phyloP scores from a whole-genome alignment of 2,329 filamentous ascomycete species.

The Passalora sequoiae region DNA sequence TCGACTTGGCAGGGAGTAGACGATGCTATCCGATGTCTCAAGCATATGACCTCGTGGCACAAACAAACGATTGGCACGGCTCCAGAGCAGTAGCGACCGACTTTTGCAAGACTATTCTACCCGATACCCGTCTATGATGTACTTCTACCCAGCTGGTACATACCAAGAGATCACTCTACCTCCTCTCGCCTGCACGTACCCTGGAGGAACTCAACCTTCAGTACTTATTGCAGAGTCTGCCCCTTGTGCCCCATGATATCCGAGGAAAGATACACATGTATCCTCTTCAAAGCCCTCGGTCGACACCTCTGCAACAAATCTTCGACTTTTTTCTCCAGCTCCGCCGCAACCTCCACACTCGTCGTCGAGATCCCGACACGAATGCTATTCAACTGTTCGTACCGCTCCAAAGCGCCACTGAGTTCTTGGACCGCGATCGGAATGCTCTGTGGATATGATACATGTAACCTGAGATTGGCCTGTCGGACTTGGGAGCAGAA shows the following conservation, averaged over 20 bases:
- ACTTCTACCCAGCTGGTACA: no score
- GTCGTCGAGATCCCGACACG: background rate
- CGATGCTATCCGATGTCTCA: no score
- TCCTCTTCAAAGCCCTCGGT: background rate
- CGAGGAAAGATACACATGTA: background rate
- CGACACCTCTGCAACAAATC: background rate
- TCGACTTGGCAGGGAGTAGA: no score
- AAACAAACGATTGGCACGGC: no score
- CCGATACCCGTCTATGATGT: background rate
- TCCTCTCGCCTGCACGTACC: no score
- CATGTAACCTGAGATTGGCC: conserved; percentile 4
- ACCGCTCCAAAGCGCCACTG: background rate
- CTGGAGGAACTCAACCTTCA: background rate
- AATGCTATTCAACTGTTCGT: background rate
- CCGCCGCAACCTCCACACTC: conserved; percentile 2
- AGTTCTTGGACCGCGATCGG: conserved; percentile 1
- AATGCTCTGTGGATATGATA: conserved; percentile 2
- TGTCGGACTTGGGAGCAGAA: conserved; percentile 3
- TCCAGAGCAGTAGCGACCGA: background rate
- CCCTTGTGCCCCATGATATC: conserved; percentile 6
- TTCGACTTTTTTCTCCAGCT: background rate
- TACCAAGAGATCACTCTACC: no score
- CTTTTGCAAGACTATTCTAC: background rate
- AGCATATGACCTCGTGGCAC: no score
- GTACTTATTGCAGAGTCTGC: no score